phyloP scores from a whole-genome alignment of 2,329 filamentous ascomycete species.

The Aspergillus pseudonomiae region DNA sequence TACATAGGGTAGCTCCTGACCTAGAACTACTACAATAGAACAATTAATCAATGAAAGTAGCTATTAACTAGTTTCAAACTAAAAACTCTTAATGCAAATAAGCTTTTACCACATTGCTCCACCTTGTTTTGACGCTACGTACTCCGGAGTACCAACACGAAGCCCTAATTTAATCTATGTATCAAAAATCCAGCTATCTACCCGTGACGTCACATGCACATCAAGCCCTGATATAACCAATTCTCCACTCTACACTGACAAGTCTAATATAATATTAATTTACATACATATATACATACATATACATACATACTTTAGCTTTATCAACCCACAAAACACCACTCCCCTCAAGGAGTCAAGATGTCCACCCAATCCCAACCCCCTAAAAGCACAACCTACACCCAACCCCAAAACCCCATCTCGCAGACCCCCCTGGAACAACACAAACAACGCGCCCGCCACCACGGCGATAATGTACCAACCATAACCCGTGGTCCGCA shows the following conservation, averaged over 20 bases:
- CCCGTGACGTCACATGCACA: neutral
- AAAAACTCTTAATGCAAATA: neutral
- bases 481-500: conserved; percentile 29
- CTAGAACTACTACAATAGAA: too few relatives aligned
- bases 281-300: too few relatives aligned
- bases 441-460: conserved; percentile 16
- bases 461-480: conserved; percentile 29
- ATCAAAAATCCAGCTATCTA: too few relatives aligned
- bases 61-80: too few relatives aligned
- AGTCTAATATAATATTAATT: too few relatives aligned
- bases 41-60: too few relatives aligned
- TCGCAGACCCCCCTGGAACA: conserved; percentile 34
- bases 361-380: conserved; percentile 28
- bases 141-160: neutral
- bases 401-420: conserved; percentile 37
- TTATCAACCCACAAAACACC: too few relatives aligned
- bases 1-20: too few relatives aligned
- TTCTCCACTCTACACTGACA: conserved; percentile 1
- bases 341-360: conserved; percentile 19
- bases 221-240: neutral
- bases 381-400: conserved; percentile 38
- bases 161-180: neutral
- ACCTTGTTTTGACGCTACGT: too few relatives aligned
- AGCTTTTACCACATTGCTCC: neutral
- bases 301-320: too few relatives aligned